Conservation (phyloP, 495 filamentous ascomycete genomes). For the Lepidopterella palustris region DNA sequence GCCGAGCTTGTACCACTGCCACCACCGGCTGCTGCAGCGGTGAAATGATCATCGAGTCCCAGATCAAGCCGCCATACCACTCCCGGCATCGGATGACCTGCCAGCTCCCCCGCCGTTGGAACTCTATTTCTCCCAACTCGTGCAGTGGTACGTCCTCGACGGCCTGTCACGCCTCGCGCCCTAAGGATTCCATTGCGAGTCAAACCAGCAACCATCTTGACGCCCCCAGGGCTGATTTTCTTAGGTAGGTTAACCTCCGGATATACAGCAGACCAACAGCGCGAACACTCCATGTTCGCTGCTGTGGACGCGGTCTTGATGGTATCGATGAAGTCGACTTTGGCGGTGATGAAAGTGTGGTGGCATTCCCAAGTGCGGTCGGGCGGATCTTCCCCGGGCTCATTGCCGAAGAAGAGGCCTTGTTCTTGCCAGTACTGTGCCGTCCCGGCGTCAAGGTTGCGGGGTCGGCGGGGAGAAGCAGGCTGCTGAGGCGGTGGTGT, state of each 20-base stretch:
- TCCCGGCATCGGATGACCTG: background rate
- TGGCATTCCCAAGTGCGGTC: background rate
- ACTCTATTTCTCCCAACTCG: background rate
- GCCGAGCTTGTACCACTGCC: no score
- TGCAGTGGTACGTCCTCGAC: background rate
- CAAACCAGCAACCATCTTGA: background rate
- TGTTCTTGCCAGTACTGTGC: background rate
- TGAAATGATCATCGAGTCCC: background rate
- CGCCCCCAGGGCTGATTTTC: background rate
- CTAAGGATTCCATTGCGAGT: background rate
- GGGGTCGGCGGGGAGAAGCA: background rate
- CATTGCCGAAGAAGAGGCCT: background rate
- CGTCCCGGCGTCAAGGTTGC: background rate
- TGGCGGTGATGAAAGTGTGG: background rate
- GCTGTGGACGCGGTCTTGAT: background rate
- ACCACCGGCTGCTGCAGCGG: background rate
- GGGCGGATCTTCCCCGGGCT: background rate
- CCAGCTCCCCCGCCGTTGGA: background rate
- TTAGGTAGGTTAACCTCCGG: background rate
- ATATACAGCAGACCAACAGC: background rate
- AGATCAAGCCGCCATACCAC: background rate
- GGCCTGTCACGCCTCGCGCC: background rate
- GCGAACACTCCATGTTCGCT: background rate
- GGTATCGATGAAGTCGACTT: background rate
- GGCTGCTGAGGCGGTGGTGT: background rate